Conservation (phyloP, 2,329 filamentous ascomycete species). For the Coniochaeta sp. region DNA sequence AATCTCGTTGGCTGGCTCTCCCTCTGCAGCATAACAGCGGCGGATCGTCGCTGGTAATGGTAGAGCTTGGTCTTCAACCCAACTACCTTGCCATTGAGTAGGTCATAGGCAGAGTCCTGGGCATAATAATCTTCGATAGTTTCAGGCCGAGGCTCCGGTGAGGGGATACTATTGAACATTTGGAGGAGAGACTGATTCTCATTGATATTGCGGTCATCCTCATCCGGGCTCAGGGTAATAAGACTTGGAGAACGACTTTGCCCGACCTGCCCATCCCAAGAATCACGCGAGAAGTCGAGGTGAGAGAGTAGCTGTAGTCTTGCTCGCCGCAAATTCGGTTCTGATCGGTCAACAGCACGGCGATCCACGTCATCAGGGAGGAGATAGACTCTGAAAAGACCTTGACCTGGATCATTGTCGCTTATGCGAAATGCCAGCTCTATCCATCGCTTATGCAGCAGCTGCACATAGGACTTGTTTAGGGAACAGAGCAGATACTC, state of each 20-base stretch:
- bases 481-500: background rate
- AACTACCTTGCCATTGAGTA: constrained; percentile 40
- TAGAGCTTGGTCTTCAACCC: constrained; percentile 63
- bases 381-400: constrained; percentile 48
- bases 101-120: constrained; percentile 43
- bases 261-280: constrained; percentile 45
- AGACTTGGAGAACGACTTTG: background rate
- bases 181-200: constrained; percentile 53
- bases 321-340: constrained; percentile 33
- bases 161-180: constrained; percentile 67
- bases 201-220: constrained; percentile 11
- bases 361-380: constrained; percentile 60
- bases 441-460: constrained; percentile 34
- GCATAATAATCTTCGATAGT: constrained; percentile 41
- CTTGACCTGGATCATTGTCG: constrained; percentile 10
- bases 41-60: constrained; percentile 72
- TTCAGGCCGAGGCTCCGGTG: constrained; percentile 51
- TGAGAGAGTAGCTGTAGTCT: constrained; percentile 39
- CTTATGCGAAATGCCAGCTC: constrained; percentile 29
- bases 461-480: constrained; percentile 7
- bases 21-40: constrained; percentile 75
- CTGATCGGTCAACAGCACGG: constrained; percentile 40
- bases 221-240: constrained; percentile 6
- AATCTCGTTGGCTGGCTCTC: constrained; percentile 59
- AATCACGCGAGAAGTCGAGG: constrained; percentile 46